Base-by-base conservation (phyloP, 306 rosid species). In the Fragaria nilgerrensis region DNA sequence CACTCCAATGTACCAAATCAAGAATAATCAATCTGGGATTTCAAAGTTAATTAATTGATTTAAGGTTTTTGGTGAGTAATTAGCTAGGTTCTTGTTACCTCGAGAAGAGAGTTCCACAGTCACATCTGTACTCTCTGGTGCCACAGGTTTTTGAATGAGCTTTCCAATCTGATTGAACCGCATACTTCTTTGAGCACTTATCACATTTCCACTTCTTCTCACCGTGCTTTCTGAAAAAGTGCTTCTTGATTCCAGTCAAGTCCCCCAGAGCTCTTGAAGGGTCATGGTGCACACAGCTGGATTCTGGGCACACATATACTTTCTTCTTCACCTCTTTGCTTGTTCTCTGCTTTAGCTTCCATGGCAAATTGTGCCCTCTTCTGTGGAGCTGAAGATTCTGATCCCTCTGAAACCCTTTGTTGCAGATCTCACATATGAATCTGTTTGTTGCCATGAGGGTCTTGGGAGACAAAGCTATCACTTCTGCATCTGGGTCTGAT, bases 171-270 rank as follows among this genome's bases (percentile, higher is more conserved):
- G 99, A 96, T 83, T 91, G 98, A 88, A 96, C 99, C 0, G 99
- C 98, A 47, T 96, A 96, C 56, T 68, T 90, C 89, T 96, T 96
- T 2, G 94, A 89, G 79, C 99, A 96, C 79, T 92, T 96, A 3
- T 96, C 99, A 75, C 99, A 96, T 85, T 96, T 92, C 99, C 99
- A 96, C 86, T 91, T 90, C 91, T 96, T 96, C 86, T 96, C 99
- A 2, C 99, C 99, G 23, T 96, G 99, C 77, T 96, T 96, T 78
- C 98, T 90, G 85, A 89, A 81, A 75, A 92, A 96, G 89, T 96
- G 99, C 84, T 96, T 96, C 86, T 96, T 96, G 77, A 96, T 91
- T 25, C 99, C 99, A 25, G 99, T 92, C 48, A 96, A 78, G 83
- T 96, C 99, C 20, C 99, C 98, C 1, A 96, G 88, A 0, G 99